Evolutionary conservation across 352 stramenopile species (phyloP).

Genomic region (Globisporangium abappressorium): DNA sequence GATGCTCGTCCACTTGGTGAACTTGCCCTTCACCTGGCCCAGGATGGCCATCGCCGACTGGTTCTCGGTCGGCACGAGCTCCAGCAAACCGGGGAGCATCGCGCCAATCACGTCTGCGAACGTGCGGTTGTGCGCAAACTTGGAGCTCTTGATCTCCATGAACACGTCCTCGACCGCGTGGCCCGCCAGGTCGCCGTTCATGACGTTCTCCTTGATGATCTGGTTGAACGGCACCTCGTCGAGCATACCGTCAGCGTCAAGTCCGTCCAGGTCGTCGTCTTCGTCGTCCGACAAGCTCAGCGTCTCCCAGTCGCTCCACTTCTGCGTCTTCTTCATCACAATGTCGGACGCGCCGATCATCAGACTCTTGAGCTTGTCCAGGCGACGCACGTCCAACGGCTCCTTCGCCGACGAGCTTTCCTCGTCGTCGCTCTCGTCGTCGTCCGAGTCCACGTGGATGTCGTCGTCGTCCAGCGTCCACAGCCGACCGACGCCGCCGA

Average conservation of each 20-base stretch:
- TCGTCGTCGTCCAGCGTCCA: conserved; percentile 86
- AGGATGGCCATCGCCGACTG: conserved; percentile 70
- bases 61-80: conserved; percentile 52
- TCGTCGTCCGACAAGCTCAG: conserved; percentile 75
- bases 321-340: conserved; percentile 45
- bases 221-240: conserved; percentile 63
- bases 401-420: conserved; percentile 22
- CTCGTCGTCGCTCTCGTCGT: conserved; percentile 48
- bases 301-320: conserved; percentile 80
- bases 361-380: conserved; percentile 70
- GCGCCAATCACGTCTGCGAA: conserved; percentile 78
- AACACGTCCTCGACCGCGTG: conserved; percentile 89
- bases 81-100: conserved; percentile 70
- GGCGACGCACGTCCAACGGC: conserved; percentile 23
- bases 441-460: conserved; percentile 68
- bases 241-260: conserved; percentile 36
- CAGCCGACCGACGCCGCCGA: conserved; percentile 61
- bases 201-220: conserved; percentile 83
- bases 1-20: conserved; percentile 89
- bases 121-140: conserved; percentile 90
- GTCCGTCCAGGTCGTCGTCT: conserved; percentile 57
- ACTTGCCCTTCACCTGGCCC: conserved; percentile 73
- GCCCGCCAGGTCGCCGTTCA: conserved; percentile 62
- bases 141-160: conserved; percentile 93
- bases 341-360: conserved; percentile 68